A percentile compares a stretch with the other conserved stretches of the same genome.
These are phyloP conservation scores for Irpex sp. DNA, from an alignment of 1,284 basidiomycete genomes.

Conservation along the genomic window DNA sequence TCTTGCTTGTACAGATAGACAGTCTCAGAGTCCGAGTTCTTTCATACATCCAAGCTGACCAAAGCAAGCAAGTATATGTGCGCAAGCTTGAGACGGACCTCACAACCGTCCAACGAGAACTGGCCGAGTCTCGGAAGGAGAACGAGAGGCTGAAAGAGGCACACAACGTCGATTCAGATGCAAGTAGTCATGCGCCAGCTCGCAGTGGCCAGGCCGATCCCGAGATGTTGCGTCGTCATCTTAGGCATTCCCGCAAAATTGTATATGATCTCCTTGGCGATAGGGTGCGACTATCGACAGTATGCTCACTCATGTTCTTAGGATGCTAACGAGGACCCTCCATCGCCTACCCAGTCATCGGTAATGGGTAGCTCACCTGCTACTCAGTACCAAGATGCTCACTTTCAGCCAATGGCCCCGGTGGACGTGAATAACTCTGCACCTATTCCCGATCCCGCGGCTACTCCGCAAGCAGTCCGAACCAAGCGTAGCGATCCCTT, in stretches of 20 bases:
- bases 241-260: constrained; percentile 16
- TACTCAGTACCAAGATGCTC: background rate
- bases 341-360: background rate
- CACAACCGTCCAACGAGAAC: background rate
- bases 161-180: background rate
- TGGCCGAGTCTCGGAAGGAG: background rate
- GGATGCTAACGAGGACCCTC: background rate
- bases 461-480: background rate
- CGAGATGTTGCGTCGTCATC: constrained; percentile 14
- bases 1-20: background rate
- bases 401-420: background rate
- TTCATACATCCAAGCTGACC: background rate
- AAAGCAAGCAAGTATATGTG: background rate
- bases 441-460: background rate
- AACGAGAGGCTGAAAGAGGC: background rate
- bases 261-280: constrained; percentile 15
- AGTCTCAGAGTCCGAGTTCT: background rate
- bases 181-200: background rate
- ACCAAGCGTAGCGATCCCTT: background rate
- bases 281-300: constrained; percentile 6
- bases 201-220: constrained; percentile 1
- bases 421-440: background rate
- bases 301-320: background rate
- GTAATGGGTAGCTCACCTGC: background rate
- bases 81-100: background rate